Conservation (phyloP, 2,329 filamentous ascomycete genomes). For the Epichloe hybrida region DNA sequence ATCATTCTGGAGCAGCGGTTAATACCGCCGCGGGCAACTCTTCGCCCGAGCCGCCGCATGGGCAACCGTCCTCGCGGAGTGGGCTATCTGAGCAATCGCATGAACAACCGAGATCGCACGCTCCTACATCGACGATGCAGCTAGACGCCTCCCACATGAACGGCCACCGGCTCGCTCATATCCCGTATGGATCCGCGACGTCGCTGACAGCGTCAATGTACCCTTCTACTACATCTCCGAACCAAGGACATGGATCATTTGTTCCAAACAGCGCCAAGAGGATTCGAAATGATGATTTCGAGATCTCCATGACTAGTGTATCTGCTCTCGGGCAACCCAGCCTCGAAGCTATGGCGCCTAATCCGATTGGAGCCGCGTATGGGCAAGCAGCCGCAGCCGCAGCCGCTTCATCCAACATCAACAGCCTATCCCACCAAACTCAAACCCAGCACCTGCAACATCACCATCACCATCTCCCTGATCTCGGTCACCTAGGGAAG, state of each 20-base stretch:
- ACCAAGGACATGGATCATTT: conserved; percentile 19
- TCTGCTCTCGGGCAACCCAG: conserved; percentile 40
- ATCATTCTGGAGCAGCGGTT: conserved; percentile 26
- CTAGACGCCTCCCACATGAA: conserved; percentile 43
- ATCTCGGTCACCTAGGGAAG: conserved; percentile 56
- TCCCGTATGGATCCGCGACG: conserved; percentile 37
- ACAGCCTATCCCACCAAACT: conserved; percentile 1
- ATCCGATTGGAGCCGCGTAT: conserved; percentile 38
- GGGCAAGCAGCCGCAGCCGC: conserved; percentile 27
- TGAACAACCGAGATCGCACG: conserved; percentile 11
- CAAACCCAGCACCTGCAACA: conserved; percentile 39
- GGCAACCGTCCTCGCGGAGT: conserved; percentile 17
- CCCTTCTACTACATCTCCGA: conserved; percentile 32
- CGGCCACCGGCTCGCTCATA: conserved; percentile 35
- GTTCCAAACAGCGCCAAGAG: conserved; percentile 32
- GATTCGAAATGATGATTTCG: conserved; percentile 43
- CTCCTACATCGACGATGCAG: conserved; percentile 33
- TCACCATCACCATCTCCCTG: conserved; percentile 72
- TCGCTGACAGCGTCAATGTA: conserved; percentile 40
- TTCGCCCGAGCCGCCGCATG: conserved; percentile 25
- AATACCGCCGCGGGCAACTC: conserved; percentile 32
- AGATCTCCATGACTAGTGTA: conserved; percentile 37
- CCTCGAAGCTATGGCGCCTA: conserved; percentile 41
- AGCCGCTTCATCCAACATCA: conserved; percentile 8
- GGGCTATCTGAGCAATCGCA: conserved; percentile 27